Base-by-base conservation (phyloP, 345 rosid genomes). In the Citrus trifoliata region DNA sequence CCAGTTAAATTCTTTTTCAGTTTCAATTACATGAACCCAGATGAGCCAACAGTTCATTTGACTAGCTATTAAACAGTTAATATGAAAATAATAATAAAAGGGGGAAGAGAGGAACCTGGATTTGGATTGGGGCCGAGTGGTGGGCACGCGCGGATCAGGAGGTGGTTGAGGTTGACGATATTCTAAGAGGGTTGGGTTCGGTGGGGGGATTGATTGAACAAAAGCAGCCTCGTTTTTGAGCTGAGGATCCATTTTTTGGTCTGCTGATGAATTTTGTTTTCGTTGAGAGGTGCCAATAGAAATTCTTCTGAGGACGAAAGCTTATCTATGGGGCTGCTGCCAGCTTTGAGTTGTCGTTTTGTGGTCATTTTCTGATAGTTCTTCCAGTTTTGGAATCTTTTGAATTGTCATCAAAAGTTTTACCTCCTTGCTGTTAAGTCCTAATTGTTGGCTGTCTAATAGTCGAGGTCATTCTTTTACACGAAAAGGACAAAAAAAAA, bases 161-260 rank as follows among this genome's bases (percentile, higher is more conserved):
- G 74, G 68, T 4, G 79, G 80, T 3, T 55, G 85, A n/a, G 73
- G 82, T 19, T 81, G 88, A 65, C 74, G 79, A 59, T 83, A 85
- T 53, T 78, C 86, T 65, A 82, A 73, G 68, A 81, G 62, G 28
- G 84, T 33, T 3, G 79, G 61, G 69, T 67, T 82, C 37, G 75
- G 73, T 67, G 62, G 58, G 22, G 81, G 76, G 71, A 78, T 16
- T 59, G 85, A 75, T 35, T 67, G 86, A 65, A 69, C 16, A 27
- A 59, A 64, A 32, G 76, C 78, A 3, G 70, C 76, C 53, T 79
- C 85, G 40, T 66, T 58, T 19, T 75, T 66, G 10, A 24, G 67
- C 37, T 76, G 79, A 74, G 76, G 73, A 76, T 76, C 78, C 78
- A 75, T 74, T 40, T 5, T 72, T 7, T 19, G 64, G 28, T 7